Conservation (phyloP, 2,329 filamentous ascomycete species). For the Alternaria panax region DNA sequence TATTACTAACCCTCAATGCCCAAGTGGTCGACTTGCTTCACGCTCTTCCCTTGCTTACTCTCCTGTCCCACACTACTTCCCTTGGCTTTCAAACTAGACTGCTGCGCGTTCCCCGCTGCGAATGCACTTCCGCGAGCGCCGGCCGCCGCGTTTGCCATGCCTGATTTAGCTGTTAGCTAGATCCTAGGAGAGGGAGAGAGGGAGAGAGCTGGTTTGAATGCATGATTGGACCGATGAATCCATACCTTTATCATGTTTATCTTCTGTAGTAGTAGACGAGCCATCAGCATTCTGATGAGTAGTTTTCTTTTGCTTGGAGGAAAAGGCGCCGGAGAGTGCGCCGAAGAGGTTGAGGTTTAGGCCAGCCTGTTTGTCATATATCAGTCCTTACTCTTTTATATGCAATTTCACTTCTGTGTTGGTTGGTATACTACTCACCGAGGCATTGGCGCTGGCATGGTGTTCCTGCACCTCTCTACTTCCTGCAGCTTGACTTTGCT, state of each 20-base stretch:
- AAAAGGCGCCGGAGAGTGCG: conserved; percentile 44
- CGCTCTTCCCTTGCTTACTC: conserved; percentile 18
- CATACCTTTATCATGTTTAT: conserved; percentile 36
- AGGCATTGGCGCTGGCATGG: conserved; percentile 41
- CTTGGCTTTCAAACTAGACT: conserved; percentile 22
- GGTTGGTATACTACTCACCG: too few relatives aligned
- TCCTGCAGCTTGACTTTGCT: conserved; percentile 28
- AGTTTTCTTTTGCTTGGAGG: conserved; percentile 40
- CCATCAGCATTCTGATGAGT: conserved; percentile 41
- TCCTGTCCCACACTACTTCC: conserved; percentile 7
- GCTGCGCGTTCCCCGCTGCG: conserved; percentile 27
- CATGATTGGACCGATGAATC: too few relatives aligned
- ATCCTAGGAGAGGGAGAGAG: neutral
- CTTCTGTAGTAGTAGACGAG: conserved; percentile 28
- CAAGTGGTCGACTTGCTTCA: conserved; percentile 44
- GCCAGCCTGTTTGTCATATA: conserved; percentile 31
- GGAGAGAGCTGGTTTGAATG: too few relatives aligned
- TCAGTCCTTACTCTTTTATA: too few relatives aligned
- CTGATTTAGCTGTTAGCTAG: conserved; percentile 13
- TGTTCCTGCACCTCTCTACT: conserved; percentile 41
- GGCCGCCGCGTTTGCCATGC: conserved; percentile 28
- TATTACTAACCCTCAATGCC: conserved; percentile 40
- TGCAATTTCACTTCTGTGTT: too few relatives aligned
- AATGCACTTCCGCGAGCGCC: conserved; percentile 31
- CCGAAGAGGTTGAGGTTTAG: conserved; percentile 49